Base-by-base conservation (phyloP, 495 filamentous ascomycete species). In the Trypethelium eluteriae region DNA sequence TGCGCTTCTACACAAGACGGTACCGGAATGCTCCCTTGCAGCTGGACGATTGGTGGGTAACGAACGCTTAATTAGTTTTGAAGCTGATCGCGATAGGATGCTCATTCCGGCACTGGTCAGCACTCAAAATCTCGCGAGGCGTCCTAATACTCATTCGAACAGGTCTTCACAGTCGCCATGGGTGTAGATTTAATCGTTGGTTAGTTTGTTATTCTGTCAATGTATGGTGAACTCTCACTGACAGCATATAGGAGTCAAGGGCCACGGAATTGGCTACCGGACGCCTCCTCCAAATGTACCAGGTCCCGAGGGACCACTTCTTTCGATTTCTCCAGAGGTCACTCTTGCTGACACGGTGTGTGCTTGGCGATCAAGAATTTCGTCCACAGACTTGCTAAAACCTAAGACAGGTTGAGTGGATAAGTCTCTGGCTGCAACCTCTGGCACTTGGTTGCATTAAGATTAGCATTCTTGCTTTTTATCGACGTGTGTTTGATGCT, bases 81-180 rank as follows among this genome's bases (percentile, higher is more conserved):
- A 53, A 53, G 49, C 49, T 53, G n/a, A 53, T 5, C 16, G 5
- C 16, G 10, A 14, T 18, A 18, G 49, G 49, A n/a, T 53, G 18
- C 49, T 53, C 10, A 53, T 53, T 53, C 49, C 49, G 49, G 49
- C 10, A 25, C 49, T 53, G n/a, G 11, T 53, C 16, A 11, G 49
- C 49, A 53, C 49, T 53, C 49, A 53, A 18, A 5, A 53, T 25
- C 9, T 18, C 49, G 9, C 49, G 9, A 14, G 18, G 49, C 9
- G n/a, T 53, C 18, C 49, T 25, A 5, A 53, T 53, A 18, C 49
- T 53, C 49, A 53, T 18, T 14, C 5, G 49, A 53, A 53, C 16
- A 53, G 49, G 49, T 53, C 16, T 53, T 53, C 18, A 25, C 49
- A 53, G n/a, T 53, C 16, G 49, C 49, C 18, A 53, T 53, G 49